phyloP scores from a whole-genome alignment of 352 stramenopile genomes.

The Phytophthora sp. region DNA sequence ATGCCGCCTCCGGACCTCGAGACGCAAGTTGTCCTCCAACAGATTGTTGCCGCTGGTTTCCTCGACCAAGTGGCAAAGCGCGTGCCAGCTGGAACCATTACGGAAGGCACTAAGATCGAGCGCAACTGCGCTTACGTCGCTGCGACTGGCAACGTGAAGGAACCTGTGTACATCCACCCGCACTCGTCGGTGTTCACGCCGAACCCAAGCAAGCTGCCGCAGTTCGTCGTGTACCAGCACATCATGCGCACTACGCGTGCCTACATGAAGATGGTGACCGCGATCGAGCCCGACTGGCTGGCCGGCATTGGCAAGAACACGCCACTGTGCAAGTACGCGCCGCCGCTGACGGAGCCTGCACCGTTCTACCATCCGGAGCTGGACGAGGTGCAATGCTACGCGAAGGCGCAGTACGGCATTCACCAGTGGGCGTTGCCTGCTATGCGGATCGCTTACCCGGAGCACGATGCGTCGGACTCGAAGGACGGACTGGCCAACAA shows the following conservation, averaged over 20 bases:
- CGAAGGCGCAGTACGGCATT: slow-evolving; percentile 75
- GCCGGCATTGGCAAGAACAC: slow-evolving; percentile 77
- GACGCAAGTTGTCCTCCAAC: slow-evolving; percentile 65
- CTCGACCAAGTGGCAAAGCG: slow-evolving; percentile 85
- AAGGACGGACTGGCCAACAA: slow-evolving; percentile 53
- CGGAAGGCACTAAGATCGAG: slow-evolving; percentile 82
- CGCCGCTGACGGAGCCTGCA: slow-evolving; percentile 59
- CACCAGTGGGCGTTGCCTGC: slow-evolving; percentile 73
- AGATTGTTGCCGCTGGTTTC: slow-evolving; percentile 84
- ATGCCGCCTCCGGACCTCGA: slow-evolving; percentile 71
- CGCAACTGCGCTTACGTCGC: slow-evolving; percentile 83
- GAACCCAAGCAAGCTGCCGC: slow-evolving; percentile 64
- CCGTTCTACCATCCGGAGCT: slow-evolving; percentile 60
- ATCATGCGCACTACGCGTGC: slow-evolving; percentile 78
- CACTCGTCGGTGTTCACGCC: slow-evolving; percentile 85
- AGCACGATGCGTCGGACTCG: slow-evolving; percentile 31
- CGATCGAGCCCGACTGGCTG: slow-evolving; percentile 98
- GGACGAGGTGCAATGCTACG: slow-evolving; percentile 83
- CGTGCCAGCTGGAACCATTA: slow-evolving; percentile 72
- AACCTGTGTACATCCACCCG: slow-evolving; percentile 86
- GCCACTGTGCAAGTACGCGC: slow-evolving; percentile 73
- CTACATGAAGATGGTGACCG: slow-evolving; percentile 98
- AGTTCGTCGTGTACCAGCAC: slow-evolving; percentile 81
- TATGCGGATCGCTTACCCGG: slow-evolving; percentile 61
- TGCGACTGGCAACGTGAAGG: slow-evolving; percentile 57